phyloP scores from a whole-genome alignment of 441 rosid species.

The Omphalea diandra region DNA sequence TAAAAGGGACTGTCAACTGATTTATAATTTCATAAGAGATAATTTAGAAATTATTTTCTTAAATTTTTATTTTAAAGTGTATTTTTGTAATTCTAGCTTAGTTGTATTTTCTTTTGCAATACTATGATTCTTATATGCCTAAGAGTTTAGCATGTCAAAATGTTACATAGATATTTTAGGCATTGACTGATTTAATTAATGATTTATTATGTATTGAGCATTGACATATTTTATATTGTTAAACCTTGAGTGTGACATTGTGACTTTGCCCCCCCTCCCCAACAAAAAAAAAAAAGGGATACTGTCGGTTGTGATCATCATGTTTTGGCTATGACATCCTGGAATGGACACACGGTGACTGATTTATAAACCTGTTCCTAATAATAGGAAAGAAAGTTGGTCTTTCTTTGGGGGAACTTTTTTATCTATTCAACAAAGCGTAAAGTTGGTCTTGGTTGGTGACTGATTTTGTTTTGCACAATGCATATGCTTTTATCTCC shows the following conservation, averaged over 20 bases:
- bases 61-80: background rate
- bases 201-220: too few relatives aligned
- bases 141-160: background rate
- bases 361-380: background rate
- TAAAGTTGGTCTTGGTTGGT: too few relatives aligned
- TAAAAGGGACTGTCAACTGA: background rate
- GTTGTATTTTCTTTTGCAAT: background rate
- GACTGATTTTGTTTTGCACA: background rate
- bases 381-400: background rate
- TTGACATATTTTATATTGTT: background rate
- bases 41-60: background rate
- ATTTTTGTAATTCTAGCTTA: background rate
- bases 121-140: background rate
- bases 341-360: background rate
- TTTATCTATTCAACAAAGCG: too few relatives aligned
- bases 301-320: background rate
- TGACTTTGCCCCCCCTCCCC: too few relatives aligned
- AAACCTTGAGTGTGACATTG: background rate
- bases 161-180: background rate
- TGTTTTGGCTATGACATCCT: background rate
- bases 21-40: background rate
- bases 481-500: background rate
- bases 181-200: background rate
- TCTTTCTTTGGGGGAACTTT: too few relatives aligned
- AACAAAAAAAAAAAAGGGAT: too few relatives aligned